Conservation (phyloP, 371 early-diverging fungal genomes). For the Apophysomyces trapeziformis region DNA sequence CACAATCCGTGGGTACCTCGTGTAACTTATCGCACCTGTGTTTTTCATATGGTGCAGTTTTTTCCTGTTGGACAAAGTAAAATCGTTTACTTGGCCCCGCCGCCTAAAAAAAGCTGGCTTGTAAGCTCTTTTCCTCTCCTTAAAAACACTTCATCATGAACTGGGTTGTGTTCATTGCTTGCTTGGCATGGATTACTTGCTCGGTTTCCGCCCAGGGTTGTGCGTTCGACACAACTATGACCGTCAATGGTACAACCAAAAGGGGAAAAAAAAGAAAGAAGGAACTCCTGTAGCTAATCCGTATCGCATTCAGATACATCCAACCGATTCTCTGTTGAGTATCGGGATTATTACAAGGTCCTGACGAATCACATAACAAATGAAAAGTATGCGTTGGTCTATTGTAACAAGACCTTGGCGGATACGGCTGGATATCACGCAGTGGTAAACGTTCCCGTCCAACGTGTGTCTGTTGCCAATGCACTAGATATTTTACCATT, state of each 20-base stretch:
- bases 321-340: constrained; percentile 26
- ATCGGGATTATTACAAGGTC: constrained; percentile 29
- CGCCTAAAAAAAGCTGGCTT: background rate
- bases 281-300: background rate
- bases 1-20: background rate
- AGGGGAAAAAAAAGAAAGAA: background rate
- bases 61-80: background rate
- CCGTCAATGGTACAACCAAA: constrained; percentile 3
- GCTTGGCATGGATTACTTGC: background rate
- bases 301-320: constrained; percentile 11
- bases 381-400: constrained; percentile 29
- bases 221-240: background rate
- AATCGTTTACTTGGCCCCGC: background rate
- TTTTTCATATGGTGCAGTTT: constrained; percentile 2
- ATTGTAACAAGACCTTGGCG: constrained; percentile 22
- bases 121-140: background rate
- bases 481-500: constrained; percentile 20
- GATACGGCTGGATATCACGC: constrained; percentile 19
- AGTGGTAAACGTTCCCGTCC: constrained; percentile 24
- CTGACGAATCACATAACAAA: constrained; percentile 24
- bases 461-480: constrained; percentile 16
- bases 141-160: constrained; percentile 2
- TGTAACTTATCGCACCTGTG: background rate
- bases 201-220: background rate
- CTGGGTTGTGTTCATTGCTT: constrained; percentile 1